Evolutionary conservation across 2,329 filamentous ascomycete genomes (phyloP), one percentile per base, ranked within the genome.

Genomic region (Fusarium guadeloupense): DNA sequence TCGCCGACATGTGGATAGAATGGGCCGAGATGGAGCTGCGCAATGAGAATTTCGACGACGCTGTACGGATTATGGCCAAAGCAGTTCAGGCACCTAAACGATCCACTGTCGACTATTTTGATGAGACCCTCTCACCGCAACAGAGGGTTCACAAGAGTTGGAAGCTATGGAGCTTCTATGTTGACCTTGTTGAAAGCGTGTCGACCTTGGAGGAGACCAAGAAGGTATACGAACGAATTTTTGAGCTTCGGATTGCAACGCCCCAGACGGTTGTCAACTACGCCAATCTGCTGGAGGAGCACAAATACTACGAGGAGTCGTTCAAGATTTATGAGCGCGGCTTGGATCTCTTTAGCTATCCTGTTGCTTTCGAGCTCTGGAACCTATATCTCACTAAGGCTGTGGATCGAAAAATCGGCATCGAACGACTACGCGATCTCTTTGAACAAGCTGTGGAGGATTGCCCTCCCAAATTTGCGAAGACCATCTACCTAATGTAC

Each of bases 131-230:
- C 7, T 93, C 92, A 2, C 94, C 95, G 5, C 95, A 99, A 74
- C 95, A 98, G 78, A 87, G 96, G 61, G 91, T 99, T 4, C 95
- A 99, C 80, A 99, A 99, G 82, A 97, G 92, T 73, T 99, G 95
- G 95, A 99, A 98, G 75, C 79, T 99, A 10, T 99, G 95, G 95
- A 97, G 93, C 77, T 99, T 99, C 80, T 99, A 99, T 70, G 93
- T 99, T 34, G 95, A 99, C 74, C 85, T 99, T 2, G 93, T 99
- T 4, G 95, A 99, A 75, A 97, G 93, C 74, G 93, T 97, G 26
- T 89, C 91, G 59, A 92, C 90, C 0, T 78, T 99, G 14, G 93
- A 97, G 19, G 94, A 98, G 76, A 97, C 94, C 0, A 91, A 88
- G 74, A 94, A 92, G 74, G 89, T 98, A 2, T 99, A 99, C 76